These are phyloP conservation scores for Lasiosphaeria hispida DNA, from an alignment of 495 filamentous ascomycete genomes.

Conservation along the genomic window DNA sequence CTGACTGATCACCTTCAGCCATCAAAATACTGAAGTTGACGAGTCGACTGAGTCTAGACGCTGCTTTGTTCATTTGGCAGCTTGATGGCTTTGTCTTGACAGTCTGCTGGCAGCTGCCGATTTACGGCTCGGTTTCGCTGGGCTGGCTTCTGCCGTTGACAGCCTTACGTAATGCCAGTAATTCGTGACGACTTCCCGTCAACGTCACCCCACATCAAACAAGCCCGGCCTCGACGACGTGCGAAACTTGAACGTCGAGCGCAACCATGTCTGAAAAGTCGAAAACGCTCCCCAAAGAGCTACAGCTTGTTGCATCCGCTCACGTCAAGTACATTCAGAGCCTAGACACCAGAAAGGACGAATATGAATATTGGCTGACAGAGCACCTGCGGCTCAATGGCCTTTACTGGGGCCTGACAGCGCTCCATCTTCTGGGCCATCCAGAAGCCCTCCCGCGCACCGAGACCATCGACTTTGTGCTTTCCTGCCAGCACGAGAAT, in stretches of 20 bases:
- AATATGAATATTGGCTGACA: conserved; percentile 95
- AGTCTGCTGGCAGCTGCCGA: too few species aligned
- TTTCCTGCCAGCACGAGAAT: conserved; percentile 81
- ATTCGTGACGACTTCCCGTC: not conserved
- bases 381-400: conserved; percentile 94
- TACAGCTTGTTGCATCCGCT: conserved; percentile 64
- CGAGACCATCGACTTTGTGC: conserved; percentile 83
- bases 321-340: conserved; percentile 94
- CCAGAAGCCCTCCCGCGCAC: conserved; percentile 77
- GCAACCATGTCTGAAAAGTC: conserved; percentile 24
- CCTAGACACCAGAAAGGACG: conserved; percentile 85
- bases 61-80: too few species aligned
- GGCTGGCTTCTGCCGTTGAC: not conserved
- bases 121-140: too few species aligned
- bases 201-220: not conserved
- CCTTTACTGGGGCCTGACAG: conserved; percentile 92
- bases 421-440: conserved; percentile 78
- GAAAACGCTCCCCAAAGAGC: conserved; percentile 53
- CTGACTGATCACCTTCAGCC: too few species aligned
- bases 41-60: too few species aligned
- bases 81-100: too few species aligned
- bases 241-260: not conserved
- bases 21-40: too few species aligned
- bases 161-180: not conserved
- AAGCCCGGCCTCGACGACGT: not conserved